Evolutionary conservation across 2,329 filamentous ascomycete genomes (phyloP), one percentile per base, ranked within the genome.

Genomic region (Hymenoscyphus repandus): DNA sequence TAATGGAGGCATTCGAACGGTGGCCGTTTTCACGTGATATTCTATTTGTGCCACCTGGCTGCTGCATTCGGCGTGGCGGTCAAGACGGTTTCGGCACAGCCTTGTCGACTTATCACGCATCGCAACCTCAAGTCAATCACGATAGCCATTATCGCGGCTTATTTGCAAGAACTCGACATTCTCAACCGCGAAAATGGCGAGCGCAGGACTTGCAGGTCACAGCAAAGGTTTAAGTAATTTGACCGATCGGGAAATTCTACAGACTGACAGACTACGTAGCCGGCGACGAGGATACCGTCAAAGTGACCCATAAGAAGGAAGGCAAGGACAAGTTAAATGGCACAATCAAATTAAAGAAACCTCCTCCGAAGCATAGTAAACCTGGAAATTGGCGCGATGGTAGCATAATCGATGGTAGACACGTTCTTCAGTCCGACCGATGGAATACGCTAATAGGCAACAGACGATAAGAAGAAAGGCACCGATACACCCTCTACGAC

Each of bases 361-460:
- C 75, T 1, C 69, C 74, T 0, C 80, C 82, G 0, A 86, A 83
- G 66, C 75, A 82, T 50, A 79, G 70, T 50, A 83, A 85, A 60
- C 78, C 83, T 4, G 85, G 85, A 20, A 87, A 86, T 62, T 88
- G 85, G 85, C 80, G 78, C 60, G 84, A 87, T 59, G 78, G 77
- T n/a, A 80, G 74, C 58, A 73, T 85, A 42, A 70, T 80, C 22
- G 81, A 83, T 60, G 80, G 84, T 85, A 71, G 34, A 72, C 55
- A 22, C 30, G 43, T 17, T 33, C 31, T 36, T n/a, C 31, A 20
- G 20, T 27, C 18, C 17, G 32, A 36, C 17, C 40, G 5, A 22
- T 22, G 20, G 47, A n/a, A 39, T 36, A 34, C 42, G 39, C 48
- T 55, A 49, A 57, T 43, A 17, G 49, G 47, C 32, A 27, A 18